Evolutionary conservation across 495 filamentous ascomycete species (phyloP).

Genomic region (Pyrenula massariospora): DNA sequence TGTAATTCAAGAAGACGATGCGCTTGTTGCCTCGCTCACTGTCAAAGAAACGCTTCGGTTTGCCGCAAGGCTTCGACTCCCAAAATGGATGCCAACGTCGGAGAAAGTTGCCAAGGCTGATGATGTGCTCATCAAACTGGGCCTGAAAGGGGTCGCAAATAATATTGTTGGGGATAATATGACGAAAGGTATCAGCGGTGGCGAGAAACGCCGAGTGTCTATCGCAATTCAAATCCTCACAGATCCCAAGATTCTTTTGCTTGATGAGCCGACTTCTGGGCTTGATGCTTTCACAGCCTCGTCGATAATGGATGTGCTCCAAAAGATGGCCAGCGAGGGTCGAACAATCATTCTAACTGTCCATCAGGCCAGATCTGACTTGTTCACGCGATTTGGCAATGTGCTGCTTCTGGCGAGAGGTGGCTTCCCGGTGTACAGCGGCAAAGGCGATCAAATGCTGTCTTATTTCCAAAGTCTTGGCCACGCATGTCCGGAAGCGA

Average conservation of each 20-base stretch:
- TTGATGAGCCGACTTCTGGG: slow-evolving; percentile 68
- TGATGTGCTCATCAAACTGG: slow-evolving; percentile 60
- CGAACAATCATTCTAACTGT: slow-evolving; percentile 63
- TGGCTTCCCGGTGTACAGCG: slow-evolving; percentile 54
- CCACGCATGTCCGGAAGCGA: slow-evolving; percentile 49
- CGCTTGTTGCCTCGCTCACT: slow-evolving; percentile 58
- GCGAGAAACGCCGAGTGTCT: slow-evolving; percentile 62
- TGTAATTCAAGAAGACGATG: slow-evolving; percentile 67
- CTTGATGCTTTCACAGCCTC: slow-evolving; percentile 66
- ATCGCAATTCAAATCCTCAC: slow-evolving; percentile 69
- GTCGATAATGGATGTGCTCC: slow-evolving; percentile 61
- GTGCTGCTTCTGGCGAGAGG: slow-evolving; percentile 59
- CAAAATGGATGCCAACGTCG: slow-evolving; percentile 48
- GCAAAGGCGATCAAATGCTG: slow-evolving; percentile 51
- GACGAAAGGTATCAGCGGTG: slow-evolving; percentile 66
- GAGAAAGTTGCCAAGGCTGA: slow-evolving; percentile 57
- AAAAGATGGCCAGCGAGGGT: slow-evolving; percentile 57
- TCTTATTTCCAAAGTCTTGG: slow-evolving; percentile 47
- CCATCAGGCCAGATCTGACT: slow-evolving; percentile 62
- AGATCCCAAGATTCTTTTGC: slow-evolving; percentile 53
- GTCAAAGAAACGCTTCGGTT: slow-evolving; percentile 62
- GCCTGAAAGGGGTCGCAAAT: slow-evolving; percentile 65
- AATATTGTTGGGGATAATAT: slow-evolving; percentile 59
- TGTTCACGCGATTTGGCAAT: slow-evolving; percentile 59
- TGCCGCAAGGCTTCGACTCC: slow-evolving; percentile 56